phyloP scores from a whole-genome alignment of 2,329 filamentous ascomycete species.

The Mycosphaerella sp. region DNA sequence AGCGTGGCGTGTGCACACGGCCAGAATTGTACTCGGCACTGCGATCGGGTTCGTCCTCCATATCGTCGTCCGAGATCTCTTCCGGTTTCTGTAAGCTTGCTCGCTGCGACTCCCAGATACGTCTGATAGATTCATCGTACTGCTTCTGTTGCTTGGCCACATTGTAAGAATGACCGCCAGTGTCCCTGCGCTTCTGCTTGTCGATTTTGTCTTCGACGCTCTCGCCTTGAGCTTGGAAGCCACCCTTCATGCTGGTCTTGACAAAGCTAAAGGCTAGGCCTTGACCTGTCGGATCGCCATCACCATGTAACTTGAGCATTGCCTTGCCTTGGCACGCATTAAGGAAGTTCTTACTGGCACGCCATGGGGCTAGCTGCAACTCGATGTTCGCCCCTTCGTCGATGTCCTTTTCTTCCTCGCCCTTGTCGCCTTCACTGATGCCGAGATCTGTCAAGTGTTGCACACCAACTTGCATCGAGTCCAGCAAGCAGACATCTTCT shows the following conservation, averaged over 20 bases:
- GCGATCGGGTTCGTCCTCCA: conserved; percentile 52
- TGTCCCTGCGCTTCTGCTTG: conserved; percentile 61
- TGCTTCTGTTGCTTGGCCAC: conserved; percentile 88
- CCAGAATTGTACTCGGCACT: conserved; percentile 35
- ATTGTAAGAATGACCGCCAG: conserved; percentile 92
- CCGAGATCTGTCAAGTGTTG: conserved; percentile 88
- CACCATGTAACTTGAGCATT: conserved; percentile 91
- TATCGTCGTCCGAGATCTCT: conserved; percentile 68
- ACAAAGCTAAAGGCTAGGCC: conserved; percentile 96
- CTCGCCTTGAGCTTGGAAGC: conserved; percentile 84
- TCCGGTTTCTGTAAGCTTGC: conserved; percentile 65
- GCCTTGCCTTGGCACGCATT: conserved; percentile 91
- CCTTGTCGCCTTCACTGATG: conserved; percentile 59
- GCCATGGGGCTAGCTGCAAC: conserved; percentile 89
- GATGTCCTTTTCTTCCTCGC: conserved; percentile 58
- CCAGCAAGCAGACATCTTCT: conserved; percentile 88
- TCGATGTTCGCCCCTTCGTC: conserved; percentile 68
- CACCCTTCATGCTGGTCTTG: conserved; percentile 97
- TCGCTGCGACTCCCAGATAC: conserved; percentile 89
- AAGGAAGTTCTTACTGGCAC: conserved; percentile 92
- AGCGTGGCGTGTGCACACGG: conserved; percentile 56
- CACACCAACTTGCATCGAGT: conserved; percentile 93
- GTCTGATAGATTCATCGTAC: conserved; percentile 83
- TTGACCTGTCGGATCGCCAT: conserved; percentile 88
- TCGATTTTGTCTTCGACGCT: conserved; percentile 82